Percentiles rank a stretch among this genome's conserved stretches.
Conservation (phyloP, 192 early-diverging fungal species). For the Umbelopsis sp. region DNA sequence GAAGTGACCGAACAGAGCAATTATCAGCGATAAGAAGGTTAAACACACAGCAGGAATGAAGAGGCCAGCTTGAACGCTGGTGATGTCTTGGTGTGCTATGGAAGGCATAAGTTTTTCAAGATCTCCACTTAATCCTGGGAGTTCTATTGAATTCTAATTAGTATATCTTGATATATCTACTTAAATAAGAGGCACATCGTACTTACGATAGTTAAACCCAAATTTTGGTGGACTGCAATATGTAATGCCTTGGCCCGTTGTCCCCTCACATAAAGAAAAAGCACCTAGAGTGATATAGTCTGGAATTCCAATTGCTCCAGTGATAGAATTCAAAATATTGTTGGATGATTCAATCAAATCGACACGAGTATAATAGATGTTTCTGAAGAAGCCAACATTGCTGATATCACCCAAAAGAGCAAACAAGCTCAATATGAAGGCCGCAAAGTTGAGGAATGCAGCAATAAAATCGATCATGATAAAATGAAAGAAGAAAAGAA, state of each 20-base stretch:
- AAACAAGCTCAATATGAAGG: conserved; percentile 17
- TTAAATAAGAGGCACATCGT: background rate
- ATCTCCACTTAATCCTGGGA: background rate
- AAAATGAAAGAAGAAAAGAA: background rate
- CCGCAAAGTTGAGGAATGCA: conserved; percentile 20
- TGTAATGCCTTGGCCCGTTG: background rate
- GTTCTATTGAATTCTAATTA: background rate
- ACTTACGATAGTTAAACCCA: conserved; percentile 20
- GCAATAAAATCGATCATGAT: conserved; percentile 19
- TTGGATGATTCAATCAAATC: background rate
- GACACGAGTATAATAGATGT: conserved; percentile 20
- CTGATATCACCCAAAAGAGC: conserved; percentile 22
- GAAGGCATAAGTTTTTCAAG: background rate
- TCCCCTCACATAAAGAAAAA: conserved; percentile 17
- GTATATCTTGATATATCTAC: background rate
- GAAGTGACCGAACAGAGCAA: conserved; percentile 27
- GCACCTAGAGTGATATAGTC: conserved; percentile 20
- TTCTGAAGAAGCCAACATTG: background rate
- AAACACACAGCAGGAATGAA: conserved; percentile 27
- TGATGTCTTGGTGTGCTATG: background rate
- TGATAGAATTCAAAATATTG: background rate
- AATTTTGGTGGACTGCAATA: conserved; percentile 17
- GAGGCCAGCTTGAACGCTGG: conserved; percentile 4
- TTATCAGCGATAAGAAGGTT: conserved; percentile 23
- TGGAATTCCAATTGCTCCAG: conserved; percentile 7